These are phyloP conservation scores for Vigna radiata DNA, from an alignment of 306 rosid genomes.

Conservation along the genomic window DNA sequence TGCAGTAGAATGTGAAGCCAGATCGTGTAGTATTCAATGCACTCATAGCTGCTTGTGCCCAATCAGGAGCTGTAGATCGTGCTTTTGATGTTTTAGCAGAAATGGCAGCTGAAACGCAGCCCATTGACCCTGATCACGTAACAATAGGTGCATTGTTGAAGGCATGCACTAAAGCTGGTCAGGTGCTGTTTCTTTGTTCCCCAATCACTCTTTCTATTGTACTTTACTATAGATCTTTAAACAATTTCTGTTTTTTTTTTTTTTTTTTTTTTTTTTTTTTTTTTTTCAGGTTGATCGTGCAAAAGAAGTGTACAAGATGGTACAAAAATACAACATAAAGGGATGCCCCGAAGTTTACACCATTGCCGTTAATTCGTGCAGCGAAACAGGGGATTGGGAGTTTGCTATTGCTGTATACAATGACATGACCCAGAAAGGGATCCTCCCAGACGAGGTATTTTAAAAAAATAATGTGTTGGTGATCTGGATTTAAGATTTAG, in stretches of 20 bases:
- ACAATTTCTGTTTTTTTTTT: neutral
- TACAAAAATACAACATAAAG: conserved; percentile 71
- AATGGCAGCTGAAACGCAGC: conserved; percentile 82
- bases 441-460: conserved; percentile 89
- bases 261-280: too few species aligned
- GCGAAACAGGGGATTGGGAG: conserved; percentile 93
- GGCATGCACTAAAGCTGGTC: conserved; percentile 92
- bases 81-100: conserved; percentile 96
- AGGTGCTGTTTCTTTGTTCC: conserved; percentile 57
- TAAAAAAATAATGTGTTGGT: neutral
- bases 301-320: conserved; percentile 77
- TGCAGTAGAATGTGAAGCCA: conserved; percentile 99
- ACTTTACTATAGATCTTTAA: conserved; percentile 35
- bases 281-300: conserved; percentile 83
- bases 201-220: neutral
- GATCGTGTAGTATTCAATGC: conserved; percentile 99
- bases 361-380: conserved; percentile 85
- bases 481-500: conserved; percentile 16
- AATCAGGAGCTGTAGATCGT: conserved; percentile 96
- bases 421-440: conserved; percentile 79
- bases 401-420: conserved; percentile 70
- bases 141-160: conserved; percentile 93
- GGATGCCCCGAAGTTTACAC: conserved; percentile 98
- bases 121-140: conserved; percentile 88
- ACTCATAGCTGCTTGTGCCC: conserved; percentile 95